Base-by-base conservation (phyloP, 768 basidiomycete species). In the Amanita pallidorosea region DNA sequence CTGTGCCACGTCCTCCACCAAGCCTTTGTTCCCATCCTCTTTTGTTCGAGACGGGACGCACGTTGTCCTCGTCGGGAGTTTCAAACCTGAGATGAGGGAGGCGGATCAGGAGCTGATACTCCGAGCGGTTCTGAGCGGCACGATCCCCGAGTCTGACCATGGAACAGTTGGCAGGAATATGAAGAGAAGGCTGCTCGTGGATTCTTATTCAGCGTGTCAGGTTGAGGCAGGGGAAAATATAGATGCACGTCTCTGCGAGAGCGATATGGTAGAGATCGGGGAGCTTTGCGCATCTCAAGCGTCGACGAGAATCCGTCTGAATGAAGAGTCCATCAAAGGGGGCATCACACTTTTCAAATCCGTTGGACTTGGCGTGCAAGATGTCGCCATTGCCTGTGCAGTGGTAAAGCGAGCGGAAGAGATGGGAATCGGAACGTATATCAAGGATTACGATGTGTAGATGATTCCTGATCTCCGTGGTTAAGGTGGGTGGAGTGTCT, bases 311-410 rank as follows among this genome's bases (percentile, higher is more conserved):
- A 22, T 13, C 7, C 36, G 33, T n/a, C n/a, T n/a, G 12, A 33
- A 33, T 13, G 22, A 5, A 22, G 55, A 47, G 33, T 4, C 11
- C 3, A 7, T 2, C n/a, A 11, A 61, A 3, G 79, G 76, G 1
- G 71, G 74, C 1, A 71, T 92, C 9, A 87, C 83, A 1, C 72
- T 94, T 25, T 93, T 90, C 75, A 94, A 93, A 66, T 87, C 85
- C 0, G 92, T 94, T 5, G 91, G 92, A 2, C 65, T 92, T 5
- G 88, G 86, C 1, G 65, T 88, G n/a, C 91, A 94, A 58, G 92
- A 95, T 56, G 86, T 88, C 4, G 86, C 83, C 0, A 88, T 94
- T 52, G 81, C 88, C 8, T 72, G 67, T 49, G 76, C 83, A 2
- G 78, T 91, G 1, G 74, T 90, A 2, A 65, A 74, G 4, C 72